A percentile compares a stretch with the other conserved stretches of the same genome.
Evolutionary conservation across 164 flowering plant species (phyloP).

Genomic region (Stephania cephalantha): DNA sequence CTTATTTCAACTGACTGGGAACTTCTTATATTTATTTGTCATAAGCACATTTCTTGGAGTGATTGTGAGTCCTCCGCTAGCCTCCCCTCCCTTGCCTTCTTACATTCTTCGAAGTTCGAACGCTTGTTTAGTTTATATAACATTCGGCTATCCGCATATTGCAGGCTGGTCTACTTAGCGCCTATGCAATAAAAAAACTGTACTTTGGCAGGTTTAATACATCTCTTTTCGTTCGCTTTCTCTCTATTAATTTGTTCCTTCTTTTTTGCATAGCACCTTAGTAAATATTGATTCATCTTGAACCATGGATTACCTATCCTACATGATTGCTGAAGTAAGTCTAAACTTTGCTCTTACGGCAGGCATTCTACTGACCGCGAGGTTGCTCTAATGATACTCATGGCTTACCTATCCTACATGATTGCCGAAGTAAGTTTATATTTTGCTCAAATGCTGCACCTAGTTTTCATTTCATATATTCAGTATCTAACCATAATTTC

Average conservation of each 20-base stretch:
- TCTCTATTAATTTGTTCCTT: neutral
- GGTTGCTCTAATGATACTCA: conserved; percentile 91
- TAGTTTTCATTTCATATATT: neutral
- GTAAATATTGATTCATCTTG: neutral
- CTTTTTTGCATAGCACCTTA: neutral
- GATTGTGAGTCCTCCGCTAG: conserved; percentile 39
- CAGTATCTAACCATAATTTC: neutral
- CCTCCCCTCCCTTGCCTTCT: conserved; percentile 8
- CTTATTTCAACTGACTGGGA: conserved; percentile 51
- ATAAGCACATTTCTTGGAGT: conserved; percentile 81
- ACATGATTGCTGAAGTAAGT: neutral
- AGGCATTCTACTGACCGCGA: conserved; percentile 98
- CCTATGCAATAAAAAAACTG: conserved; percentile 74
- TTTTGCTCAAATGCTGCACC: neutral
- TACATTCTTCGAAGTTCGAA: neutral
- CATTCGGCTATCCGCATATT: conserved; percentile 12
- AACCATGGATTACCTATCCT: neutral
- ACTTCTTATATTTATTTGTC: conserved; percentile 61
- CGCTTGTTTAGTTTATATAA: neutral
- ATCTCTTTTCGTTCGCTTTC: neutral
- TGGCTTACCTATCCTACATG: conserved; percentile 93
- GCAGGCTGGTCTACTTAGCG: conserved; percentile 88
- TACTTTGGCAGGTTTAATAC: conserved; percentile 32
- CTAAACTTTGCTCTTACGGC: neutral
- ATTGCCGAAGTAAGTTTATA: conserved; percentile 66